Evolutionary conservation across 176 grass and related monocot species (phyloP).

Genomic region (Oryza meyeriana): DNA sequence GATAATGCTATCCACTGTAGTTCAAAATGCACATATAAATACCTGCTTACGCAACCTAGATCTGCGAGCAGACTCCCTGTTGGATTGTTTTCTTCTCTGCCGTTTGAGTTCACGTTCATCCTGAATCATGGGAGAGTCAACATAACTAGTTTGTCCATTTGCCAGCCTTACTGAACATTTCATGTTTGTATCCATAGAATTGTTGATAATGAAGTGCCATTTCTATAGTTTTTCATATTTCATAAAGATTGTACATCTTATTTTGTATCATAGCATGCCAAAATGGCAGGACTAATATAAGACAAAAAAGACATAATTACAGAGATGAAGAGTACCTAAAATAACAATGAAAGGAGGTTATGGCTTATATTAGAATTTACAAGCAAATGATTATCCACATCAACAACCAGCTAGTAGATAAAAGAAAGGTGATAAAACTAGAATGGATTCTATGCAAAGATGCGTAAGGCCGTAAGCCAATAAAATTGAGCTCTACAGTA

Average conservation of each 20-base stretch:
- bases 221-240: background rate
- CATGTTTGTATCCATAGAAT: slow-evolving; percentile 9
- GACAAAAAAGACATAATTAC: background rate
- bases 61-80: slow-evolving; percentile 97
- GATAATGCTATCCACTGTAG: background rate
- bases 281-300: background rate
- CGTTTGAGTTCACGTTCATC: slow-evolving; percentile 93
- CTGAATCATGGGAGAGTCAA: slow-evolving; percentile 44
- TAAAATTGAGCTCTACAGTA: background rate
- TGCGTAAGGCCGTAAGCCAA: background rate
- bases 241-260: slow-evolving; percentile 1
- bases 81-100: slow-evolving; percentile 98
- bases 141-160: slow-evolving; percentile 17
- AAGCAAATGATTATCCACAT: no score
- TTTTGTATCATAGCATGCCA: background rate
- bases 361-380: background rate
- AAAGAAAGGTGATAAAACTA: background rate
- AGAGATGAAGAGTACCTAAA: background rate
- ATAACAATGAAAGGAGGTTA: background rate
- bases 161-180: background rate
- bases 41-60: slow-evolving; percentile 99
- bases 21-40: slow-evolving; percentile 10
- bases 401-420: background rate
- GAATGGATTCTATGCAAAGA: background rate
- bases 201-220: slow-evolving; percentile 5